Evolutionary conservation across 345 rosid species (phyloP), one percentile per base, ranked within the genome.

Genomic region (Toxicodendron radicans): DNA sequence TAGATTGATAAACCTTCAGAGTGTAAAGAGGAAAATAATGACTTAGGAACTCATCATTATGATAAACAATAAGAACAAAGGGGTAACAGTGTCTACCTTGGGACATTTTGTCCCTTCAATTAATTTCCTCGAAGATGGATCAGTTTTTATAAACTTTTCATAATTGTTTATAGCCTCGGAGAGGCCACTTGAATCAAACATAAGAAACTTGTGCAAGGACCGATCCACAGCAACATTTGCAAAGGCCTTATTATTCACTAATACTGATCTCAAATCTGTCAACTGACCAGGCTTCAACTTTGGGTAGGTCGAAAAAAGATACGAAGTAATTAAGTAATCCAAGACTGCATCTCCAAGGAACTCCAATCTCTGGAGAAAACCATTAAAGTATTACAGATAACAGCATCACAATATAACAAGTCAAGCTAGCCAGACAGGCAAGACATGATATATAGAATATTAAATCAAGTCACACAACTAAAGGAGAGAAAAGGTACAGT

Each of bases 341-440:
- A 92, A 82, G 76, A 91, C 89, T 74, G 98, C 97, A 77, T 94
- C 98, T 82, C 98, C 98, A 66, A 94, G 95, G 86, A 94, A 94
- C 89, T 94, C 98, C 83, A 94, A 79, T 84, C 98, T 88, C 98
- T 94, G 90, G 56, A 35, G 38, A 52, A 79, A 79, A 66, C 48
- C 51, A 66, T 65, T 46, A 23, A 76, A 75, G 60, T 32, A 68
- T 70, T 61, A 73, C 21, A 78, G 51, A 54, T 64, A 62, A 49
- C 41, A 65, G 71, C 68, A 76, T 63, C 72, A 52, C n/a, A 67
- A 67, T 21, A 69, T 21, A 54, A 30, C 79, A 70, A 21, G 24
- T 41, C 57, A 49, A 74, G 17, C 58, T 23, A 20, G 56, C 46
- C 35, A 54, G 14, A 27, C 38, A 1, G 57, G 27, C 68, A 79